Base-by-base conservation (phyloP, 768 basidiomycete species). In the Rhodotorula paludigena region DNA sequence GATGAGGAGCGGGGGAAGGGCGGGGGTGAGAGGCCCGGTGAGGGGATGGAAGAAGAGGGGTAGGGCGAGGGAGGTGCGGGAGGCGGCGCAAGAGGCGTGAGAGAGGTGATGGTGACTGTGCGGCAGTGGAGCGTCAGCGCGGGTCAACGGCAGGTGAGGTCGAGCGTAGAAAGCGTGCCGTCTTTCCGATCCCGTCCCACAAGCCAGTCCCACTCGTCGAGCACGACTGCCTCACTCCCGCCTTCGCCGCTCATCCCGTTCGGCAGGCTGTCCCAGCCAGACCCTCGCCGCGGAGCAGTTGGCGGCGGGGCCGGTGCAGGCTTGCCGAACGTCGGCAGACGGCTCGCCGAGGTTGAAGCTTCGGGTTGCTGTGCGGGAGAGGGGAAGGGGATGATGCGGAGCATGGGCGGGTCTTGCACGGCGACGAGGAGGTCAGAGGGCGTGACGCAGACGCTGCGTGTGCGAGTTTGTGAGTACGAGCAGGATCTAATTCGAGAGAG, bases 321-420 rank as follows among this genome's bases (percentile, higher is more conserved):
- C 60, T 28, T 33, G 47, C 5, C n/a, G 51, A 32, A 44, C 14
- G 35, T 41, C 18, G 49, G 61, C 2, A 45, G 61, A 21, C 56
- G 56, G 21, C n/a, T 41, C 7, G 42, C 21, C 18, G 51, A 57
- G 10, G 62, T 15, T 4, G 32, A 21, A 5, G 28, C n/a, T n/a
- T n/a, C n/a, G 3, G 25, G 28, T 11, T 32, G 3, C 11, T 30
- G 1, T 6, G 61, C 2, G 33, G 33, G 8, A 18, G 41, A 15
- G 6, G 70, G 66, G 41, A 72, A 72, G 23, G 70, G 70, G 39
- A 72, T 28, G 49, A 72, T 63, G 28, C 70, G 70, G 14, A 72
- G 55, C 0, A 63, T 64, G 9, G 66, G 71, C 2, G 71, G 71
- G 25, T 72, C 71, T 14, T 54, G 60, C 0, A 72, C 57, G 1